Percentiles rank a stretch among this genome's conserved stretches.
Conservation (phyloP, 495 filamentous ascomycete genomes). For the Penicillium verhagenii region DNA sequence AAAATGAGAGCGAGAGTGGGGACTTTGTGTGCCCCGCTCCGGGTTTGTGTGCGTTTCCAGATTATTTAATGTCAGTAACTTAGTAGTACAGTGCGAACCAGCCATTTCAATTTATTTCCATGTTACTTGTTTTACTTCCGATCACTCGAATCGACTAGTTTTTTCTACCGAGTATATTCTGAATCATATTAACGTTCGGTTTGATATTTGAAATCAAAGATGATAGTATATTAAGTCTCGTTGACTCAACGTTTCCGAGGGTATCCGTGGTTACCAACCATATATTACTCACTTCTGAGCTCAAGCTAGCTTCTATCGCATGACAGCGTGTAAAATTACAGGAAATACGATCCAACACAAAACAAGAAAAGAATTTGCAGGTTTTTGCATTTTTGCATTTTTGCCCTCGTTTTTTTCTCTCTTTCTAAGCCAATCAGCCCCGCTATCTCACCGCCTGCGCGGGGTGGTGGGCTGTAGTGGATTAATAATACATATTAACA, state of each 20-base stretch:
- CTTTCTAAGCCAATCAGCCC: neutral
- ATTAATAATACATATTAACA: conserved; percentile 9
- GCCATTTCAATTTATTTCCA: neutral
- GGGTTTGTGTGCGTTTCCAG: conserved; percentile 26
- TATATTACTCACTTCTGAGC: neutral
- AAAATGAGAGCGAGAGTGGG: conserved; percentile 39
- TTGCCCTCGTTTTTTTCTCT: no score
- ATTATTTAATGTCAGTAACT: neutral
- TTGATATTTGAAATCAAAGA: neutral
- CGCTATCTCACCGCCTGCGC: conserved; percentile 10
- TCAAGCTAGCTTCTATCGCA: neutral
- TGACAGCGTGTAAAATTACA: no score
- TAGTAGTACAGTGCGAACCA: neutral
- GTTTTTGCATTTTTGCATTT: no score
- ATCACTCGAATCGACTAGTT: neutral
- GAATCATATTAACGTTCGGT: neutral
- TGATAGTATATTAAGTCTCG: no score
- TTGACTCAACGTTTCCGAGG: neutral
- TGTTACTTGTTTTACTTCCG: neutral
- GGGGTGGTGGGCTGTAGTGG: conserved; percentile 5
- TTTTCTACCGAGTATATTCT: no score
- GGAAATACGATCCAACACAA: no score
- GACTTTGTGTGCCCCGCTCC: conserved; percentile 25
- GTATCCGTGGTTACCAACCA: conserved; percentile 7
- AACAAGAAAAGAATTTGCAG: no score